These are phyloP conservation scores for Cyclocybe cylindracea DNA, from an alignment of 768 basidiomycete genomes.

Conservation along the genomic window DNA sequence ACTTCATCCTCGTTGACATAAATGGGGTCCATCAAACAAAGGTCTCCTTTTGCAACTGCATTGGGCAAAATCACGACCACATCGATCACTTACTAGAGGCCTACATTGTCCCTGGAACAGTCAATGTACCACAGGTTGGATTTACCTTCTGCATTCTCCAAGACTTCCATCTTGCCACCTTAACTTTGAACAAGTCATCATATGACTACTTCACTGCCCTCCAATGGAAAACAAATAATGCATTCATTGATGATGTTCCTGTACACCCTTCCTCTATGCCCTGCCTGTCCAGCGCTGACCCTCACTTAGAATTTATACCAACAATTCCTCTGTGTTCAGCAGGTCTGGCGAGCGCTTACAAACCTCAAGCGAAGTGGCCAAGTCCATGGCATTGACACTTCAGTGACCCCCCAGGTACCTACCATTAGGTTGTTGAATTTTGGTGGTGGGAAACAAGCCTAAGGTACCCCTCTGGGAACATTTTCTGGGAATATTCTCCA, in stretches of 20 bases:
- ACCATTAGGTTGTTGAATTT: too few relatives aligned
- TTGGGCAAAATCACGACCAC: background rate
- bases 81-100: background rate
- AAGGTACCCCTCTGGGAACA: too few relatives aligned
- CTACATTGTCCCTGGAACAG: constrained; percentile 5
- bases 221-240: background rate
- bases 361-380: constrained; percentile 9
- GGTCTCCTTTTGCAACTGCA: constrained; percentile 1
- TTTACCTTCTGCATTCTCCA: constrained; percentile 6
- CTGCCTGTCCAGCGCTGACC: background rate
- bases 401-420: too few relatives aligned
- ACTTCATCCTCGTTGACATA: background rate
- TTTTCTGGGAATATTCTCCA: too few relatives aligned
- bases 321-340: constrained; percentile 5
- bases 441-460: too few relatives aligned
- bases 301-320: constrained; percentile 8
- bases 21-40: background rate
- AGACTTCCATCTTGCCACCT: constrained; percentile 3
- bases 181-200: constrained; percentile 7
- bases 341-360: constrained; percentile 8
- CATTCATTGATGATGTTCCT: background rate
- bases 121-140: constrained; percentile 1
- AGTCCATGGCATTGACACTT: constrained; percentile 13
- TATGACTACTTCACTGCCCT: constrained; percentile 3
- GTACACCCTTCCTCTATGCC: background rate